These are phyloP conservation scores for Nematocida sp. DNA, from an alignment of 371 early-diverging fungal genomes.

Conservation along the genomic window DNA sequence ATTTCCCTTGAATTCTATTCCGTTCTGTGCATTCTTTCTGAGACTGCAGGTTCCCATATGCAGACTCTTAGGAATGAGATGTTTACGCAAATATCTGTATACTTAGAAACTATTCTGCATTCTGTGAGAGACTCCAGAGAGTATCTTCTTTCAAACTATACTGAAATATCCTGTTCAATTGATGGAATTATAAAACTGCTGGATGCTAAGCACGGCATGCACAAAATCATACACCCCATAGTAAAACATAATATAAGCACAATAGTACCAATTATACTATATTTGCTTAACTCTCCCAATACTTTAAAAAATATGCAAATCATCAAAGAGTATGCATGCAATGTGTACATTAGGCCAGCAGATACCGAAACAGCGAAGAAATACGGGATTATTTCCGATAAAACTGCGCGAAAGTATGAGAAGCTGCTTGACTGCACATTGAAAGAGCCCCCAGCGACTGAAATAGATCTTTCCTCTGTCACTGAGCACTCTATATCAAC, in stretches of 20 bases:
- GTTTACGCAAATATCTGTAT: not conserved
- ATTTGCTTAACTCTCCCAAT: not conserved
- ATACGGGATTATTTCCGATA: conserved; percentile 6
- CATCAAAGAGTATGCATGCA: not conserved
- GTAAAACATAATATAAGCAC: not conserved
- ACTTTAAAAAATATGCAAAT: not conserved
- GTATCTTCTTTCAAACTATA: conserved; percentile 21
- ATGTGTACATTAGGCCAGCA: not conserved
- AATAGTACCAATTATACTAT: not conserved
- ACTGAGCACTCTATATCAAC: conserved; percentile 46
- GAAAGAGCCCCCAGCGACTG: not conserved
- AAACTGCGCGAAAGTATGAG: not conserved
- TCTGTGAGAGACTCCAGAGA: conserved; percentile 24
- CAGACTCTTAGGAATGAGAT: not conserved
- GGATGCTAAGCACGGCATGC: not conserved
- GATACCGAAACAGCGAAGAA: conserved; percentile 3
- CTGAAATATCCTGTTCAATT: conserved; percentile 5
- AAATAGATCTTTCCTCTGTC: conserved; percentile 48
- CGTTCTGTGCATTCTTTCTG: conserved; percentile 19
- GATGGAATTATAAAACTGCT: not conserved
- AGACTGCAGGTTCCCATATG: not conserved
- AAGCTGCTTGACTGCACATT: not conserved
- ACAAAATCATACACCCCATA: not conserved
- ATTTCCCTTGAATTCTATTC: conserved; percentile 31
- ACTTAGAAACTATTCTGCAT: conserved; percentile 1